Evolutionary conservation across 2,329 filamentous ascomycete species (phyloP), one percentile per base, ranked within the genome.

Genomic region (Biscogniauxia sp.): DNA sequence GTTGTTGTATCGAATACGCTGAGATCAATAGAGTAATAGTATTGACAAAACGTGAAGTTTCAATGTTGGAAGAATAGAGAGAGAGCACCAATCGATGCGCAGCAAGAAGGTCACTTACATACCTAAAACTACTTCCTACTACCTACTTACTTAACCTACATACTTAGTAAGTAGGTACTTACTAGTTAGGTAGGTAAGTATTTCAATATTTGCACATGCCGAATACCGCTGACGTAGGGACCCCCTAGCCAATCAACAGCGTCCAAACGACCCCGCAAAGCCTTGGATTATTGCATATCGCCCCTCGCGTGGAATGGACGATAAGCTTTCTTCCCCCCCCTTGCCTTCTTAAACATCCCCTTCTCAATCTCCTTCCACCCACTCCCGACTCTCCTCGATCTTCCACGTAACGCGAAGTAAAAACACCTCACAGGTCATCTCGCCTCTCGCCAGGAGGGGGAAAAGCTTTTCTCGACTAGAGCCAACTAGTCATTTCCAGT

Each of bases 201-300:
- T n/a, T n/a, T n/a, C n/a, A n/a, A n/a, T n/a, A n/a, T n/a, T 32
- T 32, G 28, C 28, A 32, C 28, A 32, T 32, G 28, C 28, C 64
- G 62, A 64, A 53, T 52, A 66, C 61, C 64, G 64, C 64, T 66
- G 60, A 66, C 59, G 62, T 65, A 63, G 15, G 55, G 37, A 2
- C 19, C 41, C 19, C 56, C 56, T 59, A 32, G 19, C 64, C 64
- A 68, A 66, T 67, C 51, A 67, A 19, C 58, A 53, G 2, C n/a
- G 13, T 26, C 20, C 15, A 45, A n/a, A n/a, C 11, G 11, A 45
- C 37, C 37, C 37, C 37, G 37, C 37, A 45, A 45, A 45, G 37
- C 13, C 15, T 45, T 45, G 37, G 37, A 45, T 45, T 45, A 45
- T 45, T 45, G 37, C 37, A 45, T 45, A 45, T 45, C 37, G 37